A percentile compares a stretch with the other conserved stretches of the same genome.
Conservation (phyloP, 2,329 filamentous ascomycete genomes). For the Exophiala mesophila region DNA sequence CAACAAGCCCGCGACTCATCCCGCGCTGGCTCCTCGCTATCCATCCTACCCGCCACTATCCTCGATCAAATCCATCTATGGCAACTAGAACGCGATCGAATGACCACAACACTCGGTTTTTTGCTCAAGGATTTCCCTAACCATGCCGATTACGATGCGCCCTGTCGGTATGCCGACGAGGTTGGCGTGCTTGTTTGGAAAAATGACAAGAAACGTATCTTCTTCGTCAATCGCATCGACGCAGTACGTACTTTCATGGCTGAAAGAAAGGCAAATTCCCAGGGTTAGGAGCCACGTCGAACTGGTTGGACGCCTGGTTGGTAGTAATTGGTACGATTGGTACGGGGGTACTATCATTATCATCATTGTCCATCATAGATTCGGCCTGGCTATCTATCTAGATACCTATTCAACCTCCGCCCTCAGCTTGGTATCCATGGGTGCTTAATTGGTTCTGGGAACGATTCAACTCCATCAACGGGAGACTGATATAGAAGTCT, state of each 20-base stretch:
- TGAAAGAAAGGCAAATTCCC: slow-evolving; percentile 43
- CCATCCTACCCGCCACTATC: slow-evolving; percentile 87
- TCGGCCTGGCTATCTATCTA: background rate
- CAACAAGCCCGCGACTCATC: slow-evolving; percentile 28
- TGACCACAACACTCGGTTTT: slow-evolving; percentile 78
- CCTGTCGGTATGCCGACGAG: slow-evolving; percentile 68
- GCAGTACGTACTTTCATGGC: slow-evolving; percentile 79
- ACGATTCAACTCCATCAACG: no score
- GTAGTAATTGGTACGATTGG: background rate
- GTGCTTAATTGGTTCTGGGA: no score
- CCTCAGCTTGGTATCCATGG: no score
- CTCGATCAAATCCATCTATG: slow-evolving; percentile 96
- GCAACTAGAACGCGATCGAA: slow-evolving; percentile 95
- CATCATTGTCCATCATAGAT: no score
- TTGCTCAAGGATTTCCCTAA: slow-evolving; percentile 83
- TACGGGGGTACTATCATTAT: background rate
- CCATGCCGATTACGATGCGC: slow-evolving; percentile 56
- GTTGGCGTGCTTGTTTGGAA: slow-evolving; percentile 87
- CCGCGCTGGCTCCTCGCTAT: slow-evolving; percentile 38
- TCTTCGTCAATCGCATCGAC: slow-evolving; percentile 89
- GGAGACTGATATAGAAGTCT: no score
- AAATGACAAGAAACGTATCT: slow-evolving; percentile 71
- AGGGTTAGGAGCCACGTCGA: slow-evolving; percentile 4
- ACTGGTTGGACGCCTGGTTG: background rate
- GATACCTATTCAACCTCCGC: no score